Conservation (phyloP, 2,329 filamentous ascomycete genomes). For the Hypocrella siamensis region DNA sequence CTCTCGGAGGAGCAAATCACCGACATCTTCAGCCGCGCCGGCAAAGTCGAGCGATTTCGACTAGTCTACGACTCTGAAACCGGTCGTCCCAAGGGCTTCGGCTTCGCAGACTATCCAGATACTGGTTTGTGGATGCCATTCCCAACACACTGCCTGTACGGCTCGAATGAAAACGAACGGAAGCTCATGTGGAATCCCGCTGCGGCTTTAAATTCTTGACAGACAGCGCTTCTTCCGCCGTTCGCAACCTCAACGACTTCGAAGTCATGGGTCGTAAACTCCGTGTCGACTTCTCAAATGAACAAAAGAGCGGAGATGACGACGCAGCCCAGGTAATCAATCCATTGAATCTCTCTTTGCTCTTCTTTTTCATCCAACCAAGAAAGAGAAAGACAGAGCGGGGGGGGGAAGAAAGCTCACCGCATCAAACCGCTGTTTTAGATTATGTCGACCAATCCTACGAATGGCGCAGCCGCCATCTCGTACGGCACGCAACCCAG, state of each 20-base stretch:
- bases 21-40: conserved; percentile 81
- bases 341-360: background rate
- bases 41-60: conserved; percentile 81
- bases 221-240: conserved; percentile 78
- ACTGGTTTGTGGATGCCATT: conserved; percentile 50
- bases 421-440: too few species aligned
- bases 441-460: conserved; percentile 10
- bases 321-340: conserved; percentile 12
- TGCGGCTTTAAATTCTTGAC: too few species aligned
- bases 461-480: conserved; percentile 16
- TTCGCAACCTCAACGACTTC: conserved; percentile 88
- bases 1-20: conserved; percentile 92
- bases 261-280: conserved; percentile 92
- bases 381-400: too few species aligned
- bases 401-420: too few species aligned
- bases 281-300: conserved; percentile 90
- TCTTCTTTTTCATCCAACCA: background rate
- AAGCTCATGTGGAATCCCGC: too few species aligned
- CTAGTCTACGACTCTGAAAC: conserved; percentile 94
- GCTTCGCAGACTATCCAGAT: conserved; percentile 91
- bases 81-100: conserved; percentile 87
- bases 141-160: too few species aligned
- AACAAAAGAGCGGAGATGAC: conserved; percentile 60
- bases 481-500: conserved; percentile 22
- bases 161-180: too few species aligned